These are phyloP conservation scores for Lyophyllum atratum DNA, from an alignment of 768 basidiomycete species.

Conservation along the genomic window DNA sequence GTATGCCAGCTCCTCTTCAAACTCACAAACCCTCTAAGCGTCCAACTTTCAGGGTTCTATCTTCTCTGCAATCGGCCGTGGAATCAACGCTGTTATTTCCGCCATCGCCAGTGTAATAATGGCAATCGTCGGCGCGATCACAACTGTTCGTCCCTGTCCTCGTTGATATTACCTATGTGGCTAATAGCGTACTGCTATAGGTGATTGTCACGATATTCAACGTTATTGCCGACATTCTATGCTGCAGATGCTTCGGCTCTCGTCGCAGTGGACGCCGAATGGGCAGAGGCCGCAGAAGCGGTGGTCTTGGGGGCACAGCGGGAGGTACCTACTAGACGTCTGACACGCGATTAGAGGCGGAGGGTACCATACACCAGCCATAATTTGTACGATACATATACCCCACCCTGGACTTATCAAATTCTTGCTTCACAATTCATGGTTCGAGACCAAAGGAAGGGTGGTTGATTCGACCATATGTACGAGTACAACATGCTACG, in stretches of 20 bases:
- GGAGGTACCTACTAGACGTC: not conserved
- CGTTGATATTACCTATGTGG: not conserved
- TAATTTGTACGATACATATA: not conserved
- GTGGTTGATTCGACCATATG: no score
- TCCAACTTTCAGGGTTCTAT: constrained; percentile 50
- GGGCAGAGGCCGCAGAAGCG: constrained; percentile 16
- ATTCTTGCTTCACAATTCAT: no score
- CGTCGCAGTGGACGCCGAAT: constrained; percentile 27
- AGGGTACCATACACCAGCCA: not conserved
- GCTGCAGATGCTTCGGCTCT: constrained; percentile 49
- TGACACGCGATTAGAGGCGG: not conserved
- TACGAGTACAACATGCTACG: no score
- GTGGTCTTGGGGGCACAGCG: not conserved
- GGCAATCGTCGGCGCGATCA: constrained; percentile 61
- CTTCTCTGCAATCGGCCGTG: constrained; percentile 65
- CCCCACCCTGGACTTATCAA: no score
- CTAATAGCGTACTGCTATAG: constrained; percentile 31
- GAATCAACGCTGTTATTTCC: constrained; percentile 58
- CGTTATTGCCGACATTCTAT: constrained; percentile 56
- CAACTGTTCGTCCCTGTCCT: constrained; percentile 43
- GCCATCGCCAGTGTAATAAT: constrained; percentile 64
- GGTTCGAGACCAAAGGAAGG: no score
- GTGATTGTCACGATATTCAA: constrained; percentile 68
- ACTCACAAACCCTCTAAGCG: not conserved
- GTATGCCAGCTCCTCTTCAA: not conserved